Conservation (phyloP, 768 basidiomycete species). For the Dioszegia aurantiaca region DNA sequence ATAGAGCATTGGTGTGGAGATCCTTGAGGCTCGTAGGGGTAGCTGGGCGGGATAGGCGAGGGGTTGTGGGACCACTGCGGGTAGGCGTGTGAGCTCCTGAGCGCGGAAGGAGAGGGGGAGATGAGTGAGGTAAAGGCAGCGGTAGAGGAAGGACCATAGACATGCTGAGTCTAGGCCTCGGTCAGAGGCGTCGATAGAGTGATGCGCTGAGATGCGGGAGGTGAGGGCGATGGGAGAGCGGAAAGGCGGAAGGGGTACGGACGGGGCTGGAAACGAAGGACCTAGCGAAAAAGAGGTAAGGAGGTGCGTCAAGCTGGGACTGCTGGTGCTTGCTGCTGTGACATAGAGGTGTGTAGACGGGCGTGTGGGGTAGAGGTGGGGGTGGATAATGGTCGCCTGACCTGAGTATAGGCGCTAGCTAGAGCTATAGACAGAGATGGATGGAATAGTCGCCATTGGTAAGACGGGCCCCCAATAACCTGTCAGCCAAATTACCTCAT, state of each 20-base stretch:
- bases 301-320: not conserved
- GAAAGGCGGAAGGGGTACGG: not conserved
- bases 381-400: not conserved
- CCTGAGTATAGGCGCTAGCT: too few relatives aligned
- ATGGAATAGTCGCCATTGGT: too few relatives aligned
- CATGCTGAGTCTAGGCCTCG: constrained; percentile 16
- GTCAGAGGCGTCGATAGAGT: too few relatives aligned
- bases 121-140: constrained; percentile 14
- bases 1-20: not conserved
- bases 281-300: not conserved
- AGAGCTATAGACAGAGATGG: too few relatives aligned
- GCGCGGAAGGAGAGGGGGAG: constrained; percentile 13
- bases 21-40: constrained; percentile 20
- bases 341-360: too few relatives aligned
- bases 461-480: too few relatives aligned
- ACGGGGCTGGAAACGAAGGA: not conserved
- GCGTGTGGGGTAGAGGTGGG: too few relatives aligned
- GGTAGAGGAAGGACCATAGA: constrained; percentile 26
- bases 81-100: constrained; percentile 17
- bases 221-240: not conserved
- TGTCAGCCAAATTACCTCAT: not conserved
- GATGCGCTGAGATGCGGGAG: too few relatives aligned
- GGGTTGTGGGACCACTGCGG: constrained; percentile 2
- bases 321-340: not conserved
- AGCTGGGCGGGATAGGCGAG: constrained; percentile 19